Evolutionary conservation across 305 asterid species (phyloP), one percentile per base, ranked within the genome.

Genomic region (Fraxinus xanthoxyloides): DNA sequence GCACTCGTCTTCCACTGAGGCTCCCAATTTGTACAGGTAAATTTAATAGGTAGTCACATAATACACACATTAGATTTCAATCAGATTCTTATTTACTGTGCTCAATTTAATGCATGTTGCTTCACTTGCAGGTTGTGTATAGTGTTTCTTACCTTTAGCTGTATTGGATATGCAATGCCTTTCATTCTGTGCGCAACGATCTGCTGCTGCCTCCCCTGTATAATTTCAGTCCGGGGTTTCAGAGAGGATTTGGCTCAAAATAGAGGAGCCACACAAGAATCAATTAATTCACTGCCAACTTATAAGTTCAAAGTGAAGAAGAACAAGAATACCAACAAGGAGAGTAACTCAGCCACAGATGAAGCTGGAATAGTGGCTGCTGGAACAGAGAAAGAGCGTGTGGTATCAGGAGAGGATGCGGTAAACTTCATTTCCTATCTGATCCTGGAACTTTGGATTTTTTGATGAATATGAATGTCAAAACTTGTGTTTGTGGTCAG

Each of bases 191-290:
- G 98, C 75, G 94, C 97, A n/a, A 90, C 97, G 73, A 91, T 95
- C 85, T 95, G 99, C 89, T 94, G 99, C 90, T 96, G 98, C 93
- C 97, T 96, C 86, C 99, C 99, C 72, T 96, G 99, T 85, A 94
- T 96, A 86, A 90, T 96, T 74, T 93, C 98, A 63, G 90, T 96
- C 82, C 84, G 93, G 80, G 98, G 99, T 85, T 91, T 92, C 87
- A 87, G 98, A 80, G 98, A 96, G 86, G 98, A 94, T 84, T 82
- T 92, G 72, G 82, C 92, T 67, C 97, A 91, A 82, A 91, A 91
- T 81, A 89, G 92, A 90, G 98, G 99, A 76, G 99, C 99, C 70
- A 93, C 99, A 35, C 87, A 92, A 85, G 97, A 96, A 77, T 96
- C 97, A 4, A 94, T 96, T 38, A 96, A 93, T 88, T 90, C 98